phyloP scores from a whole-genome alignment of 768 basidiomycete species.

The Xanthoconium stramineum region DNA sequence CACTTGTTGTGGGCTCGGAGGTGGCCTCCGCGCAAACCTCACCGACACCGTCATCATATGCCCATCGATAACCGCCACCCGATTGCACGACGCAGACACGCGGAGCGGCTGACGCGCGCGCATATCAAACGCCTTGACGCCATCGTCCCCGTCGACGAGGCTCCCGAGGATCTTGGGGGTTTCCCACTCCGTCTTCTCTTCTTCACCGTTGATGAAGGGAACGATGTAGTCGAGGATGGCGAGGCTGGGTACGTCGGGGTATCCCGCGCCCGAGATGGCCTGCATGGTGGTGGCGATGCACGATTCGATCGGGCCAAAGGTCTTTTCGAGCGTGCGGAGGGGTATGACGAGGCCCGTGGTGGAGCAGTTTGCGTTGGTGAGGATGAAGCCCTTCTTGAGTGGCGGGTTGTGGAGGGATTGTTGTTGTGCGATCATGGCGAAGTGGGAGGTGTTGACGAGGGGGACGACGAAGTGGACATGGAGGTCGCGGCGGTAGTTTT shows the following conservation, averaged over 20 bases:
- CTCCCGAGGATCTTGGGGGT: conserved; percentile 95
- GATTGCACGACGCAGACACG: conserved; percentile 89
- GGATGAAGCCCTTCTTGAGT: conserved; percentile 84
- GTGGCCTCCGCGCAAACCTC: conserved; percentile 72
- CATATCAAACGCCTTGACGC: conserved; percentile 73
- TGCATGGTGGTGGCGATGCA: conserved; percentile 95
- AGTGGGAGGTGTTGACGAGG: conserved; percentile 86
- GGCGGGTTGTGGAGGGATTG: conserved; percentile 62
- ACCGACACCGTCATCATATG: conserved; percentile 91
- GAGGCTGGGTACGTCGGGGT: conserved; percentile 85
- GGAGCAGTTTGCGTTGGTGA: conserved; percentile 98
- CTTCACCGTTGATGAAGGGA: conserved; percentile 90
- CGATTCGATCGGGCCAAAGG: conserved; percentile 92
- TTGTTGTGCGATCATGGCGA: conserved; percentile 83
- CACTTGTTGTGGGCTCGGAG: conserved; percentile 85
- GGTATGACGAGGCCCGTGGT: conserved; percentile 92
- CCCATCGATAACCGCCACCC: conserved; percentile 94
- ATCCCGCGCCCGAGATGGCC: conserved; percentile 97
- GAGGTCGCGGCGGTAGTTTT: conserved; percentile 91
- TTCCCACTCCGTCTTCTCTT: conserved; percentile 99
- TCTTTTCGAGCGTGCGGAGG: conserved; percentile 82
- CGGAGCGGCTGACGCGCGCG: conserved; percentile 77
- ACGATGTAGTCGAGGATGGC: conserved; percentile 97
- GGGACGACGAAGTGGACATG: conserved; percentile 94
- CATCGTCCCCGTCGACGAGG: conserved; percentile 53